Base-by-base conservation (phyloP, 441 rosid genomes). In the Hura crepitans region DNA sequence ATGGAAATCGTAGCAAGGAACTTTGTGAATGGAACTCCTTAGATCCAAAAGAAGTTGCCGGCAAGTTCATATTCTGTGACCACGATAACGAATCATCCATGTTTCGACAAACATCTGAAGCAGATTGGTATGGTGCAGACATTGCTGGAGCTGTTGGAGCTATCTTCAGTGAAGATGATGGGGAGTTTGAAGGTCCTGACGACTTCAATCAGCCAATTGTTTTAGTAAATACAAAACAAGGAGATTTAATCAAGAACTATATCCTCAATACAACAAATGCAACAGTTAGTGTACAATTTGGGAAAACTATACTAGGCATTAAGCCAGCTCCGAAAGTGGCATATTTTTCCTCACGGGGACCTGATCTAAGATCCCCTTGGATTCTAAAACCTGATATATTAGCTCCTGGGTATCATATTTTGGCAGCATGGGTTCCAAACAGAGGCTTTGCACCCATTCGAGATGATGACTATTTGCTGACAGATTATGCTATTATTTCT, bases 51-150 rank as follows among this genome's bases (percentile, higher is more conserved):
- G 85, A 79, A 15, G 87, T 81, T 15, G 71, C 28, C 4, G 82
- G 86, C 28, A 86, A 78, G 77, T 79, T 81, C 11, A 46, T 86
- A 69, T 83, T 86, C 76, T 85, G 85, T 60, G 87, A 81, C 65
- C 56, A 71, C 56, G 79, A 76, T 31, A 8, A 64, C 10, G 73
- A 74, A 20, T 20, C 60, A 53, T 68, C 39, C 1, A 9, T 4
- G 20, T 64, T 56, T 70, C 18, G 23, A 22, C 65, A 59, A 28
- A 20, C 56, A 12, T 1, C 51, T 13, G 79, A 75, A 62, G 73
- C 62, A 35, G 67, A 37, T 17, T 42, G 71, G 56, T 55, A 27
- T 8, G 75, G 74, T 54, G 30, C 42, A 7, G 71, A 74, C 66
- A 49, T 62, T 66, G 63, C 51, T 6, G 81, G 83, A 54, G 84